A percentile compares a stretch with the other conserved stretches of the same genome.
Conservation (phyloP, 164 flowering plant genomes). For the Tinospora cordifolia region DNA sequence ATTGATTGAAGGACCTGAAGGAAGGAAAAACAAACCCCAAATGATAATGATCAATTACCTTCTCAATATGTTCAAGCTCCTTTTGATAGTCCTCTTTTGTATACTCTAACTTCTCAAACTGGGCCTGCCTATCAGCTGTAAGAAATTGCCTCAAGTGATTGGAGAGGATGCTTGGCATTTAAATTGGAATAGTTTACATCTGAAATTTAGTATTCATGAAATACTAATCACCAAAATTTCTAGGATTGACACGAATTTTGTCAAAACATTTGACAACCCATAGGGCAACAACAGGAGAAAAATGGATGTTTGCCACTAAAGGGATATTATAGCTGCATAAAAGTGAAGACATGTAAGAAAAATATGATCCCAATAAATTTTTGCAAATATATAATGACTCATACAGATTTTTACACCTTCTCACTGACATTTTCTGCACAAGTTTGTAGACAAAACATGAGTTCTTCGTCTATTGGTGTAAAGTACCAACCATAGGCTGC, state of each 20-base stretch:
- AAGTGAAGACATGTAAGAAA: conserved; percentile 1
- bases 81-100: conserved; percentile 91
- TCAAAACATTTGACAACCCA: conserved; percentile 96
- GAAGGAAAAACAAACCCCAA: neutral
- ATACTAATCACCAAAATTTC: conserved; percentile 66
- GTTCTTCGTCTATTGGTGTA: too few species aligned
- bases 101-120: conserved; percentile 83
- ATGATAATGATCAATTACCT: conserved; percentile 39
- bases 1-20: neutral
- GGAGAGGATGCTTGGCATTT: neutral
- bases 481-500: too few species aligned
- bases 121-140: conserved; percentile 97
- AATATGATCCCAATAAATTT: neutral
- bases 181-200: neutral
- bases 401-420: conserved; percentile 9
- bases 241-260: conserved; percentile 96
- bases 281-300: conserved; percentile 89
- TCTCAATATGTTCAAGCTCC: conserved; percentile 94
- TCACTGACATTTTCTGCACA: conserved; percentile 72
- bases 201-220: neutral
- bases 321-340: conserved; percentile 86
- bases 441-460: too few species aligned
- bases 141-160: conserved; percentile 14
- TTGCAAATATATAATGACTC: neutral
- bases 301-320: conserved; percentile 94